A percentile compares a stretch with the other conserved stretches of the same genome.
Conservation (phyloP, 176 grass and related monocot species). For the Bromus sterilis region DNA sequence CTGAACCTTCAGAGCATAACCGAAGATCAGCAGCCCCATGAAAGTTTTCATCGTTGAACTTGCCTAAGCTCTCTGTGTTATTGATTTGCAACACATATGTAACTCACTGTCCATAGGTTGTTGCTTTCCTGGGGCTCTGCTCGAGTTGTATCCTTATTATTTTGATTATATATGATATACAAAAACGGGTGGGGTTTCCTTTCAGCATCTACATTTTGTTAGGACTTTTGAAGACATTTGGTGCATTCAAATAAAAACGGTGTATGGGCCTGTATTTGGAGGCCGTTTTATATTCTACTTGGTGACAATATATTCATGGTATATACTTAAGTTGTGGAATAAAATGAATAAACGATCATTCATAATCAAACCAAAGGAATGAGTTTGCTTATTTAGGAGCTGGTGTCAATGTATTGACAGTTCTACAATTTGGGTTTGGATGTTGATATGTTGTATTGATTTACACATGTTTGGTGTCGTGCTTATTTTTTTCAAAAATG, state of each 20-base stretch:
- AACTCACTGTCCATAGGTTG: constrained; percentile 30
- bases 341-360: neutral
- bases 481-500: too few relatives aligned
- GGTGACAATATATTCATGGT: neutral
- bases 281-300: neutral
- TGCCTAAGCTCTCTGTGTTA: neutral
- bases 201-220: neutral
- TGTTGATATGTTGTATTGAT: neutral
- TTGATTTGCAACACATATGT: constrained; percentile 42
- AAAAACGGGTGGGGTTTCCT: neutral
- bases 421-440: neutral
- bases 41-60: constrained; percentile 24
- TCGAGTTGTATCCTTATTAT: constrained; percentile 24
- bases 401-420: neutral
- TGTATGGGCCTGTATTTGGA: neutral
- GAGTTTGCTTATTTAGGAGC: neutral
- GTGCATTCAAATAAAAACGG: neutral
- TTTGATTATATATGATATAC: constrained; percentile 12
- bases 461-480: neutral
- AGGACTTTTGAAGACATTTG: neutral
- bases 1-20: constrained; percentile 10
- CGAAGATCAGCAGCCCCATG: constrained; percentile 19
- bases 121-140: neutral
- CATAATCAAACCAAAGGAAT: neutral
- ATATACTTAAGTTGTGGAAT: neutral